These are phyloP conservation scores for Monilinia fructigena DNA, from an alignment of 2,329 filamentous ascomycete species.

Conservation along the genomic window DNA sequence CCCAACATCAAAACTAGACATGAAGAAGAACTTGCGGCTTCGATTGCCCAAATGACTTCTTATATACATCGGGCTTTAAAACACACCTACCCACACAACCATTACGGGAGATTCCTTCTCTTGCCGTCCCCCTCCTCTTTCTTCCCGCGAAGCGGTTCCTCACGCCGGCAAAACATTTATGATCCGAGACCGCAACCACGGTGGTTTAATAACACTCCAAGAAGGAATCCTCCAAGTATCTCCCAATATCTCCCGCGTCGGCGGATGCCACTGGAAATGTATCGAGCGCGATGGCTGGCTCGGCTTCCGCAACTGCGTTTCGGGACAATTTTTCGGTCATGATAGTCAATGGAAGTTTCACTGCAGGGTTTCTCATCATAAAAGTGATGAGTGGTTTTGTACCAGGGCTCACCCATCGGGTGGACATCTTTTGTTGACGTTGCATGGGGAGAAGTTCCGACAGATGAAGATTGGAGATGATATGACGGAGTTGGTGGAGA, in stretches of 20 bases:
- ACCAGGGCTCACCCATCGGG: constrained; percentile 8
- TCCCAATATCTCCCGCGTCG: neutral
- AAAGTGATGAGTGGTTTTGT: constrained; percentile 1
- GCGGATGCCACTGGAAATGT: constrained; percentile 18
- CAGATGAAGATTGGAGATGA: constrained; percentile 14
- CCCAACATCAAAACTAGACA: neutral
- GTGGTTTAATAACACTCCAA: neutral
- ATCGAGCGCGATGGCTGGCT: constrained; percentile 18
- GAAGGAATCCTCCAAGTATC: constrained; percentile 1
- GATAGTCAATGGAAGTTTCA: neutral
- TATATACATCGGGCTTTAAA: constrained; percentile 7
- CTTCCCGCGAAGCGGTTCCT: neutral
- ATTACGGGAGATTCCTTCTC: constrained; percentile 4
- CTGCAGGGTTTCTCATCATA: constrained; percentile 7
- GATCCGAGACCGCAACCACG: neutral
- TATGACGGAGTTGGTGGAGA: constrained; percentile 10
- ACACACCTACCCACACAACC: constrained; percentile 8
- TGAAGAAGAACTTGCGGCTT: neutral
- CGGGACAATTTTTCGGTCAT: constrained; percentile 16
- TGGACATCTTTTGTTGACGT: constrained; percentile 14
- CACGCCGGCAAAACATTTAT: constrained; percentile 15
- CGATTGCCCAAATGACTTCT: neutral
- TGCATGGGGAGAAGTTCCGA: constrained; percentile 15
- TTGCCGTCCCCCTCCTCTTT: neutral
- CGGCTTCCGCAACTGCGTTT: constrained; percentile 18